Evolutionary conservation across 352 stramenopile species (phyloP).

Genomic region (Phytophthora agathidicida): DNA sequence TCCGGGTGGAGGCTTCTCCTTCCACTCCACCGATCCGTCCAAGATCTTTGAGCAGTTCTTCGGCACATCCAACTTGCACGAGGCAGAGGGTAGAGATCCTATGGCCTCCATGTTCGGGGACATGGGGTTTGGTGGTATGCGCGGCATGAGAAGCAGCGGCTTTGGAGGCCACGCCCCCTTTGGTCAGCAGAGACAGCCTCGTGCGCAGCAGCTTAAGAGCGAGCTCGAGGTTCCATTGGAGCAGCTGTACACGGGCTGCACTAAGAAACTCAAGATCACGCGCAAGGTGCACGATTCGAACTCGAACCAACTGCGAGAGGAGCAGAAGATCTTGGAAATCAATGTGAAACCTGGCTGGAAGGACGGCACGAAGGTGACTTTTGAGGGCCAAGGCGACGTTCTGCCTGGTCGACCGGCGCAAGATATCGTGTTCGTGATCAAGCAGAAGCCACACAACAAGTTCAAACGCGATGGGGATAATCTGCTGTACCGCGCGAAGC

Average conservation of each 20-base stretch:
- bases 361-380: conserved; percentile 96
- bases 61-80: conserved; percentile 80
- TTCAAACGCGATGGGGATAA: conserved; percentile 96
- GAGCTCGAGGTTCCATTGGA: conserved; percentile 94
- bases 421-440: conserved; percentile 96
- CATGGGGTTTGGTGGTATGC: conserved; percentile 63
- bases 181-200: conserved; percentile 29
- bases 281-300: conserved; percentile 88
- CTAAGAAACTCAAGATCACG: conserved; percentile 96
- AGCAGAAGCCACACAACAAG: conserved; percentile 90
- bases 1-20: conserved; percentile 70
- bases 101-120: conserved; percentile 75
- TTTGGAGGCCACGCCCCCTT: conserved; percentile 54
- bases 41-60: conserved; percentile 94
- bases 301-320: conserved; percentile 91
- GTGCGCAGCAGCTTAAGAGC: conserved; percentile 64
- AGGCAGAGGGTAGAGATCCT: conserved; percentile 73
- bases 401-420: conserved; percentile 91
- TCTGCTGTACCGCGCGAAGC: conserved; percentile 94
- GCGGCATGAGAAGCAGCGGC: conserved; percentile 40
- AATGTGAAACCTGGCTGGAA: conserved; percentile 97
- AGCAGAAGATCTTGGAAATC: conserved; percentile 95
- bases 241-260: conserved; percentile 80
- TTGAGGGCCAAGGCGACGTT: conserved; percentile 92
- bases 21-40: conserved; percentile 79